These are phyloP conservation scores for Sporopachydermia lactativora DNA, from an alignment of 805 yeast genomes.

Conservation along the genomic window DNA sequence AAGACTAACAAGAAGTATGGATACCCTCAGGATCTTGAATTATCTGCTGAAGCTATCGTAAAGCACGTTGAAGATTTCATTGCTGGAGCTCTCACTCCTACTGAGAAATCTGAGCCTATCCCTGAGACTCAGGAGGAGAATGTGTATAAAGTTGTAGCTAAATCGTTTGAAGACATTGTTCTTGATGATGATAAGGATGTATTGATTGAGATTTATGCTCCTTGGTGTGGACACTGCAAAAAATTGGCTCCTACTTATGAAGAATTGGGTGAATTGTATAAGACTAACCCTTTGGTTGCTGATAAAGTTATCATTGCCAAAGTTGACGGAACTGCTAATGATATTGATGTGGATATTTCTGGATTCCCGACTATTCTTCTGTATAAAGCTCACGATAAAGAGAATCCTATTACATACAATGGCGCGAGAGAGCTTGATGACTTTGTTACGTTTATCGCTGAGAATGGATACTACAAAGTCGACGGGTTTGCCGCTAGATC, in stretches of 20 bases:
- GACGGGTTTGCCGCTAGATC: constrained; percentile 34
- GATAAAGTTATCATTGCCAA: constrained; percentile 64
- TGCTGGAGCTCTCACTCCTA: constrained; percentile 54
- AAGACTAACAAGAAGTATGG: constrained; percentile 62
- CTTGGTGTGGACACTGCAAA: constrained; percentile 97
- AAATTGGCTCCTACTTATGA: constrained; percentile 79
- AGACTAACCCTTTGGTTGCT: constrained; percentile 31
- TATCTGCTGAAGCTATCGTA: constrained; percentile 39
- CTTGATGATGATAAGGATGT: constrained; percentile 53
- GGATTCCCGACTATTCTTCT: constrained; percentile 91
- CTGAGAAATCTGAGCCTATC: constrained; percentile 71
- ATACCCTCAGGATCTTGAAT: constrained; percentile 40
- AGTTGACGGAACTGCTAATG: constrained; percentile 82
- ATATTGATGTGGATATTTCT: constrained; percentile 64
- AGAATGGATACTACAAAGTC: constrained; percentile 46
- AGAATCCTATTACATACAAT: constrained; percentile 47
- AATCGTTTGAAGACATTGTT: constrained; percentile 61
- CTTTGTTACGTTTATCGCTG: constrained; percentile 57
- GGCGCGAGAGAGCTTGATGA: constrained; percentile 65
- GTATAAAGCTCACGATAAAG: constrained; percentile 76
- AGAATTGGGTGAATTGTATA: constrained; percentile 64
- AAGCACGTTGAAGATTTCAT: constrained; percentile 49
- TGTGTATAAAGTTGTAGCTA: constrained; percentile 68
- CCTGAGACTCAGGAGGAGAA: constrained; percentile 72
- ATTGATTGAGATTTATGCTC: constrained; percentile 60